Evolutionary conservation across 345 rosid species (phyloP), one percentile per base, ranked within the genome.

Genomic region (Hypericum perforatum): DNA sequence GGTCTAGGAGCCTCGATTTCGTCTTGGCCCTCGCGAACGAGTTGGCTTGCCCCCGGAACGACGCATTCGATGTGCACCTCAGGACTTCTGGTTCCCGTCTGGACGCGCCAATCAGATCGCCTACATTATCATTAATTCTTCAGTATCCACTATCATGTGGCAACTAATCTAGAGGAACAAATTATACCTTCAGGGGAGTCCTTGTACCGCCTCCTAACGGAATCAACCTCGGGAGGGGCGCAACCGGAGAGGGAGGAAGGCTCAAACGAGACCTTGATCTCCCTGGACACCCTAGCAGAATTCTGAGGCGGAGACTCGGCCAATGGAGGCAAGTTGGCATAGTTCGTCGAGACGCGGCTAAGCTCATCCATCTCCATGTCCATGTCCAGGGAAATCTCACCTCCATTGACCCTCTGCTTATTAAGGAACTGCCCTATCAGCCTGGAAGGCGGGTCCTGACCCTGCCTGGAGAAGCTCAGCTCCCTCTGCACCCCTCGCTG

Each of bases 1-100:
- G 91, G 65, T 91, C 98, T 49, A 79, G 70, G 10, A 91, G 81
- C 73, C 98, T 82, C 0, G 96, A 88, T 61, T 77, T 80, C 5
- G 95, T 83, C 65, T 74, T 86, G 5, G 62, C 12, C 39, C 74
- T 64, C 0, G 85, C 62, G 3, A 81, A 57, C 49, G 70, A 44
- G 62, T 64, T 74, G 13, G 84, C 46, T 6, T 54, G 76, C 49
- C 72, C 61, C 58, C 61, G 74, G 62, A 76, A 70, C 52, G 91
- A 73, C 7, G 64, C 57, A 41, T 74, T 83, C 0, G 95, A 74
- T 5, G 82, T 63, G 54, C 88, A 73, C 52, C 62, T 65, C 40
- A 73, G 10, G 5, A 81, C 82, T 51, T 80, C 77, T 0, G 72
- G 75, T 4, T 52, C 66, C 4, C 48, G 8, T 12, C 10, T 5